Conservation (phyloP, 2,329 filamentous ascomycete genomes). For the Diaporthe helianthi region DNA sequence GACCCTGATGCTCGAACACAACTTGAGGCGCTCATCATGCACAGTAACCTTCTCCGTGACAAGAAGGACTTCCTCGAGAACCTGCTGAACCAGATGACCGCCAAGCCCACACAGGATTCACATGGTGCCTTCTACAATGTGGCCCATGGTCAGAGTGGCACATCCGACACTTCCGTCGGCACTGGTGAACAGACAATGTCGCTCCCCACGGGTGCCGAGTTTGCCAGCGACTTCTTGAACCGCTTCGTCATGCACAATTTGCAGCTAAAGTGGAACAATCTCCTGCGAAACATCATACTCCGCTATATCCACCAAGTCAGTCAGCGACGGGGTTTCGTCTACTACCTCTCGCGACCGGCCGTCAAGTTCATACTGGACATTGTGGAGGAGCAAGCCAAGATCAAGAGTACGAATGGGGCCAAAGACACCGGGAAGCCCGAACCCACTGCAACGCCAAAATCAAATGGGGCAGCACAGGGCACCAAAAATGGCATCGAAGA, state of each 20-base stretch:
- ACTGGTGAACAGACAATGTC: conserved; percentile 69
- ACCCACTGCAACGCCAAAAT: conserved; percentile 37
- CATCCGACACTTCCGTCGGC: conserved; percentile 51
- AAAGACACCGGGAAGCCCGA: conserved; percentile 33
- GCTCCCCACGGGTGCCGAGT: conserved; percentile 76
- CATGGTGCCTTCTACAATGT: background rate
- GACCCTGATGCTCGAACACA: conserved; percentile 62
- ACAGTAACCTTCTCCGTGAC: conserved; percentile 62
- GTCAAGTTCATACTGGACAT: conserved; percentile 99
- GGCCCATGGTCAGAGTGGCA: conserved; percentile 36
- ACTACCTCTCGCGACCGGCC: conserved; percentile 93
- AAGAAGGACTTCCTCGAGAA: conserved; percentile 66
- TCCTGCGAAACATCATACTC: conserved; percentile 92
- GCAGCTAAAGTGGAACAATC: conserved; percentile 98
- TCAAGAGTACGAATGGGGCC: conserved; percentile 54
- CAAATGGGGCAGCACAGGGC: conserved; percentile 50
- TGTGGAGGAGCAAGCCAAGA: conserved; percentile 88
- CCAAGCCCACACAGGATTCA: conserved; percentile 43
- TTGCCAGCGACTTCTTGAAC: conserved; percentile 95
- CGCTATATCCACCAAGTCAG: conserved; percentile 98
- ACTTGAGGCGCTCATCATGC: conserved; percentile 65
- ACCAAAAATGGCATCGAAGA: conserved; percentile 70
- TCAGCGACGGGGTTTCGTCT: conserved; percentile 93
- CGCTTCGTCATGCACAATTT: conserved; percentile 98
- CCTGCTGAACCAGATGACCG: conserved; percentile 60